Percentiles rank a stretch among this genome's conserved stretches.
phyloP scores from a whole-genome alignment of 106 monocot genomes.

The Dioscorea zingiberensis region DNA sequence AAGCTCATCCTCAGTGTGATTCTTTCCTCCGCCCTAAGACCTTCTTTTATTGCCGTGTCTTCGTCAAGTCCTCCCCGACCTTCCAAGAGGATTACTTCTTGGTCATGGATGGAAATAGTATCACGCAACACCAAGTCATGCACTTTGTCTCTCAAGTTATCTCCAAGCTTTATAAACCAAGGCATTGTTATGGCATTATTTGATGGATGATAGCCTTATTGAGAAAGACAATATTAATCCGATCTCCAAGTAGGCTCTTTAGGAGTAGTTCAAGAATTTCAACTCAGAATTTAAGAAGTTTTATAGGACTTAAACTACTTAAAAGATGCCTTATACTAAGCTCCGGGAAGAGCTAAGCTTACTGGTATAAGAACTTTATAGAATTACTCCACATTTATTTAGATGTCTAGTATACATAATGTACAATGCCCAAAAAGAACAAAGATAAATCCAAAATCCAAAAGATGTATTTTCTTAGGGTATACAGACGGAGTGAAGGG shows the following conservation, averaged over 20 bases:
- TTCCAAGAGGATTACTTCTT: slow-evolving; percentile 32
- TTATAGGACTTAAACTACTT: slow-evolving; percentile 39
- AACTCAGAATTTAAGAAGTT: slow-evolving; percentile 67
- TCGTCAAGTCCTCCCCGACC: slow-evolving; percentile 19
- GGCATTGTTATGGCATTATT: slow-evolving; percentile 38
- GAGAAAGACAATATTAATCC: slow-evolving; percentile 26
- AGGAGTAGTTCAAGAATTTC: slow-evolving; percentile 75
- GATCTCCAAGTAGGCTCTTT: slow-evolving; percentile 39
- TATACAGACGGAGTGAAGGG: no score
- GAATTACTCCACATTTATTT: no score
- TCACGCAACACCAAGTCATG: slow-evolving; percentile 38
- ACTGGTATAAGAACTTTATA: slow-evolving; percentile 59
- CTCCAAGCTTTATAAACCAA: slow-evolving; percentile 58
- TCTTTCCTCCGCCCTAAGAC: slow-evolving; percentile 50
- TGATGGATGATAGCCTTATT: slow-evolving; percentile 52
- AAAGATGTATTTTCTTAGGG: no score
- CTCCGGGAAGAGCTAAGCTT: slow-evolving; percentile 71
- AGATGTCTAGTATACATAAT: no score
- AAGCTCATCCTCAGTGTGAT: slow-evolving; percentile 26
- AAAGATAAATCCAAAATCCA: no score
- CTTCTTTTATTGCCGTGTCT: slow-evolving; percentile 38
- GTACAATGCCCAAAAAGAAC: no score
- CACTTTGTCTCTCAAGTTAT: slow-evolving; percentile 50
- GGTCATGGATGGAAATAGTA: slow-evolving; percentile 59
- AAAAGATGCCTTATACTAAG: no score